Evolutionary conservation across 2,329 filamentous ascomycete species (phyloP), one percentile per base, ranked within the genome.

Genomic region (Leptographium radiaticola): DNA sequence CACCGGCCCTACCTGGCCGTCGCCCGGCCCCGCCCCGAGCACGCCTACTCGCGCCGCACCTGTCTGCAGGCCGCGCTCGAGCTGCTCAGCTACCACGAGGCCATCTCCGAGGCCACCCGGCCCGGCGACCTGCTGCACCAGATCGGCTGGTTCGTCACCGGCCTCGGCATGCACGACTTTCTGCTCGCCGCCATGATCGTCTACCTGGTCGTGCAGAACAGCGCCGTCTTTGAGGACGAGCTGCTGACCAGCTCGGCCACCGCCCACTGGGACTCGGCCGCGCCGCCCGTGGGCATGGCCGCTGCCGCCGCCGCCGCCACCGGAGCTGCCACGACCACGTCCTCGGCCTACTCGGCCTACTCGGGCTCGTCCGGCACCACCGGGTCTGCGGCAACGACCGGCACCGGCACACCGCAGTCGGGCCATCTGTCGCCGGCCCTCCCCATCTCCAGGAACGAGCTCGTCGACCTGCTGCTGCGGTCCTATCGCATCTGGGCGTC

Each of bases 181-280:
- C 66, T 84, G 51, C 70, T 84, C 2, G 79, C 80, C 0, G 74
- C 76, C 53, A 80, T 81, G 72, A 72, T 84, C 15, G 61, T 84
- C 4, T 83, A 77, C 57, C 66, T 84, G 18, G 65, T 74, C 18
- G 62, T 74, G 30, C 71, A 73, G 57, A 73, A 70, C 60, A 67
- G 70, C 20, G 63, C 63, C 42, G 31, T 53, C 20, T 59, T 60
- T 33, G 53, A 49, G 30, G 33, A 39, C 33, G 58, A 59, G 53
- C 58, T 59, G 18, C 34, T 20, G 25, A 40, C 20, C 20, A 33
- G 5, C 15, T 10, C n/a, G 34, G 8, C 47, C 18, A 40, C 47
- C 1, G 31, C 31, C 13, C 39, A 40, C 38, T 40, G 38, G 38
- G 38, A 40, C 12, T 13, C 6, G 38, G 15, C 38, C 16, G 40